A percentile compares a stretch with the other conserved stretches of the same genome.
Conservation (phyloP, 1,139 yeast genomes). For the Saccharomyces uvarum region DNA sequence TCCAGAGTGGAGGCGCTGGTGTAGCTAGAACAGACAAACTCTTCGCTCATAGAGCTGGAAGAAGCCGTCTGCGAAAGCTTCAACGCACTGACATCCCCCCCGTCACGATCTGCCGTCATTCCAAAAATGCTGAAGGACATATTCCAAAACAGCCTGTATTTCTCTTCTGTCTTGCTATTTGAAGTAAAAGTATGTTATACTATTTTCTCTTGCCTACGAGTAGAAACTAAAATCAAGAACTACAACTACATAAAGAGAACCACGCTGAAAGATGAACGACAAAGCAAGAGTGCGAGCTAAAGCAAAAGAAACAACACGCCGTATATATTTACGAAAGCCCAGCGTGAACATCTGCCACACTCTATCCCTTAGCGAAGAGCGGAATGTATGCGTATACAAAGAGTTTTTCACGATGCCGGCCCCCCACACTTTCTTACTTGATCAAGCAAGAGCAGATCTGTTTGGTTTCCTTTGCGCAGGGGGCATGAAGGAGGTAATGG, state of each 20-base stretch:
- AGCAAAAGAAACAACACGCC: not conserved
- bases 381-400: not conserved
- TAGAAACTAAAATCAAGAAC: not conserved
- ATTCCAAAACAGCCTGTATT: not conserved
- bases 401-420: not conserved
- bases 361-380: not conserved
- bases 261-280: too few species aligned
- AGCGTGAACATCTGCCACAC: not conserved
- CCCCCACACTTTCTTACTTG: not conserved
- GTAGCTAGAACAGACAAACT: not conserved
- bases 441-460: not conserved
- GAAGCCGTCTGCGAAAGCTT: not conserved
- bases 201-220: not conserved
- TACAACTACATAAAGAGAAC: not conserved
- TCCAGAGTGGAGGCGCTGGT: not conserved
- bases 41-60: not conserved
- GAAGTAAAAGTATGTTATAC: not conserved
- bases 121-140: not conserved
- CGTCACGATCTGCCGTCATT: not conserved
- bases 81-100: not conserved
- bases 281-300: not conserved
- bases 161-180: not conserved
- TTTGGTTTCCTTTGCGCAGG: not conserved
- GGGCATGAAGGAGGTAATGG: not conserved
- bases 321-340: not conserved